phyloP scores from a whole-genome alignment of 2,329 filamentous ascomycete species.

The Coniosporium uncinatum region DNA sequence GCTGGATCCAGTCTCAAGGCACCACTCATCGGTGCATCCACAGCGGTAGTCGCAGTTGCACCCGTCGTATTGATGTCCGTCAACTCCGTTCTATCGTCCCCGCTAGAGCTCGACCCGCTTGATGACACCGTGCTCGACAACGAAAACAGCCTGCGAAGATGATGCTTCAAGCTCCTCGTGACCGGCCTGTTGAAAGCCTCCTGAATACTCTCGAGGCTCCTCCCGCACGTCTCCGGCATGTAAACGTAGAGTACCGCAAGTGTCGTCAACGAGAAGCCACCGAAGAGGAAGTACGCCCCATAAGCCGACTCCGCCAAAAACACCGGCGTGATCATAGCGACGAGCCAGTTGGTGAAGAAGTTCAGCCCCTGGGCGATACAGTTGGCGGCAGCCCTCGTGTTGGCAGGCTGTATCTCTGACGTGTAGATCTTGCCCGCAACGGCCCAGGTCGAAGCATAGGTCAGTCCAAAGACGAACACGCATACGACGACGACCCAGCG shows the following conservation, averaged over 20 bases:
- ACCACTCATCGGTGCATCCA: too few relatives aligned
- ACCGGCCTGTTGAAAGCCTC: conserved; percentile 29
- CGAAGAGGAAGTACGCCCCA: conserved; percentile 25
- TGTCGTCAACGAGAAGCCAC: conserved; percentile 14
- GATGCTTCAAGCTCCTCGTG: neutral
- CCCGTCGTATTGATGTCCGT: too few relatives aligned
- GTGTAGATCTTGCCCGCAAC: conserved; percentile 51
- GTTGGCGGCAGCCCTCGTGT: conserved; percentile 48
- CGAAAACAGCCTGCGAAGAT: neutral
- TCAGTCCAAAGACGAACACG: conserved; percentile 43
- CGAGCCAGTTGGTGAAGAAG: conserved; percentile 31
- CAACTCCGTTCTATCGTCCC: too few relatives aligned
- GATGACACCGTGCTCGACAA: neutral
- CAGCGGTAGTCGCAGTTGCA: too few relatives aligned
- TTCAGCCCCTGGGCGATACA: conserved; percentile 47
- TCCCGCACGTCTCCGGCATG: conserved; percentile 46
- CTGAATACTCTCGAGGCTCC: conserved; percentile 43
- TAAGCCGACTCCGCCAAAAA: conserved; percentile 35
- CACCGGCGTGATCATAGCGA: conserved; percentile 38
- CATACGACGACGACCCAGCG: conserved; percentile 45
- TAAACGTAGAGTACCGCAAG: conserved; percentile 21
- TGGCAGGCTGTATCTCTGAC: conserved; percentile 50
- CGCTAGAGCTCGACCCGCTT: too few relatives aligned
- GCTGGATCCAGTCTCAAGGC: too few relatives aligned
- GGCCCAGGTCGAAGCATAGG: conserved; percentile 44